Percentiles rank a stretch among this genome's conserved stretches.
Evolutionary conservation across 352 stramenopile genomes (phyloP).

Genomic region (Peronospora belbahrii): DNA sequence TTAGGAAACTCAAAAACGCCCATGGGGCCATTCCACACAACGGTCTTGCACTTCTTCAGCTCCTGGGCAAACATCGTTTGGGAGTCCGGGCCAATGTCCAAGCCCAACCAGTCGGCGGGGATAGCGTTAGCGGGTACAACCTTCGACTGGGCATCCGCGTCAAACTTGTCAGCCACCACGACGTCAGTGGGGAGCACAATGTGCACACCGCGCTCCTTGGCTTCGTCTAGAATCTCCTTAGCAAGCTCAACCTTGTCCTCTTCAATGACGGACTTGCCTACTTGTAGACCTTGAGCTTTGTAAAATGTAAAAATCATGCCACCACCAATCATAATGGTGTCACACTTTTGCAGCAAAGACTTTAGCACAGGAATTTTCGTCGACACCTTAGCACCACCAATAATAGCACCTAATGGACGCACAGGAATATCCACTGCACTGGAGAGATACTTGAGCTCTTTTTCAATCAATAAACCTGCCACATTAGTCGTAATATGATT

Average conservation of each 20-base stretch:
- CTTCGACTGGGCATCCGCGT: constrained; percentile 53
- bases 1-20: constrained; percentile 97
- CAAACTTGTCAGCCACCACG: constrained; percentile 89
- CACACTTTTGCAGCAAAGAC: constrained; percentile 91
- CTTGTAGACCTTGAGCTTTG: constrained; percentile 90
- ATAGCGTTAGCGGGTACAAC: constrained; percentile 79
- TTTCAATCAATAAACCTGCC: constrained; percentile 94
- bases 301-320: constrained; percentile 98
- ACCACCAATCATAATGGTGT: constrained; percentile 94
- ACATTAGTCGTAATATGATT: constrained; percentile 91
- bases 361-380: constrained; percentile 96
- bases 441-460: constrained; percentile 95
- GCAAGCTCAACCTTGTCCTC: constrained; percentile 91
- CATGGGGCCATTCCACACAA: constrained; percentile 94
- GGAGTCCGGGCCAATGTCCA: constrained; percentile 77
- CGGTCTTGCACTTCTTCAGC: constrained; percentile 87
- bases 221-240: constrained; percentile 87
- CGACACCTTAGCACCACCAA: constrained; percentile 94
- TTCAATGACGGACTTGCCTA: constrained; percentile 93
- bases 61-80: constrained; percentile 62
- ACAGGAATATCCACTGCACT: constrained; percentile 84
- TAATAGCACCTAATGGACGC: constrained; percentile 91
- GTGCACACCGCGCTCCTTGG: constrained; percentile 81
- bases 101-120: constrained; percentile 93
- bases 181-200: constrained; percentile 91